phyloP scores from a whole-genome alignment of 163 green algal species.

The Scenedesmus sp. region DNA sequence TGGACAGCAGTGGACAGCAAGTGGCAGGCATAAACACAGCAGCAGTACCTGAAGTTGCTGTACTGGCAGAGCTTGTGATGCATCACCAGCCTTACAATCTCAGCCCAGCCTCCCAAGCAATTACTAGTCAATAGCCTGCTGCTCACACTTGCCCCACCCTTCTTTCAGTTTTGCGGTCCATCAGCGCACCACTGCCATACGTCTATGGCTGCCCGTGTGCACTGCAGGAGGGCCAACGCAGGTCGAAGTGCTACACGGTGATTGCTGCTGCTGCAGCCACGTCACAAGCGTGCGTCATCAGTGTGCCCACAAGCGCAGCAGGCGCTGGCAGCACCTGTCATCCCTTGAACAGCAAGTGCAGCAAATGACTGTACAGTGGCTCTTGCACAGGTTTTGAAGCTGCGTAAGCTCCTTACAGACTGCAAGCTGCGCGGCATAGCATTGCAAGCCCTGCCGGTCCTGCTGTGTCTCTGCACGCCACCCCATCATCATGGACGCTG shows the following conservation, averaged over 20 bases:
- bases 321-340: neutral
- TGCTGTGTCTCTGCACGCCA: neutral
- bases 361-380: neutral
- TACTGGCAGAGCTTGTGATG: neutral
- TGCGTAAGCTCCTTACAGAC: too few species aligned
- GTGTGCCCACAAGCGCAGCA: neutral
- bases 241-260: slow-evolving; percentile 58
- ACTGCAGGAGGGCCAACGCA: slow-evolving; percentile 45
- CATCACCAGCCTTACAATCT: too few species aligned
- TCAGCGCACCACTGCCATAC: neutral
- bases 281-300: neutral
- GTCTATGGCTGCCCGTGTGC: neutral
- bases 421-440: neutral
- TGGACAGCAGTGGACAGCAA: neutral
- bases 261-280: neutral
- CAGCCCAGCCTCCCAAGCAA: too few species aligned
- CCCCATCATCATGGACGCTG: neutral
- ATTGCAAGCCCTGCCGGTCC: neutral
- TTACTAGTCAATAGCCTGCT: too few species aligned
- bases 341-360: neutral
- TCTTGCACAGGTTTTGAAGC: neutral
- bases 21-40: neutral
- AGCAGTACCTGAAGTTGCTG: neutral
- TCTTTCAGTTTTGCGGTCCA: neutral
- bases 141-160: neutral